Evolutionary conservation across 2,329 filamentous ascomycete species (phyloP).

Genomic region (Lojkania enalia): DNA sequence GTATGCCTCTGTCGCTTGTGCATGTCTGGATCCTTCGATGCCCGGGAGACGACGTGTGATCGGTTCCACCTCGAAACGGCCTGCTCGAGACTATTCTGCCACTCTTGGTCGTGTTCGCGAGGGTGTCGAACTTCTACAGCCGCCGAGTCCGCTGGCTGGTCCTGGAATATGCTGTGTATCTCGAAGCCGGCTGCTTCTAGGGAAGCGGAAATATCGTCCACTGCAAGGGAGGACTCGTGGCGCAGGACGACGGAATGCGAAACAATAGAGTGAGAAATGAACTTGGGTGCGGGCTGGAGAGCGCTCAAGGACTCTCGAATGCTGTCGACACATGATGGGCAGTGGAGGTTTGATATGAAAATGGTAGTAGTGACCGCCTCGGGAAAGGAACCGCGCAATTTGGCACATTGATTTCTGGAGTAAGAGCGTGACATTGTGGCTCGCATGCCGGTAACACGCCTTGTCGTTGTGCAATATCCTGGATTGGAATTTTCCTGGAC

Average conservation of each 20-base stretch:
- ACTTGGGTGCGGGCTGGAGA: constrained; percentile 54
- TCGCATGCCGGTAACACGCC: constrained; percentile 7
- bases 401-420: constrained; percentile 9
- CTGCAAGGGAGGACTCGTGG: constrained; percentile 51
- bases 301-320: constrained; percentile 62
- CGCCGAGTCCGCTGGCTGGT: constrained; percentile 19
- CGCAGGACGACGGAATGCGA: constrained; percentile 68
- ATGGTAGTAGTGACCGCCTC: constrained; percentile 56
- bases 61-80: constrained; percentile 36
- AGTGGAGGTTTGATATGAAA: constrained; percentile 69
- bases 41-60: constrained; percentile 11
- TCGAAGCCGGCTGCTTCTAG: constrained; percentile 65
- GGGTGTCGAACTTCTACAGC: constrained; percentile 20
- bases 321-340: constrained; percentile 68
- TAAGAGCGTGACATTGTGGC: constrained; percentile 19
- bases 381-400: constrained; percentile 16
- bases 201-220: constrained; percentile 47
- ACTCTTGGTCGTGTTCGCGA: constrained; percentile 26
- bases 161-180: constrained; percentile 53
- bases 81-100: constrained; percentile 41
- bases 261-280: constrained; percentile 71
- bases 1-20: constrained; percentile 36
- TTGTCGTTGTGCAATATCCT: constrained; percentile 19
- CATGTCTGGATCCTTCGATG: constrained; percentile 24
- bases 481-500: constrained; percentile 9